Conservation (phyloP, 495 filamentous ascomycete species). For the Neurospora pannonica region DNA sequence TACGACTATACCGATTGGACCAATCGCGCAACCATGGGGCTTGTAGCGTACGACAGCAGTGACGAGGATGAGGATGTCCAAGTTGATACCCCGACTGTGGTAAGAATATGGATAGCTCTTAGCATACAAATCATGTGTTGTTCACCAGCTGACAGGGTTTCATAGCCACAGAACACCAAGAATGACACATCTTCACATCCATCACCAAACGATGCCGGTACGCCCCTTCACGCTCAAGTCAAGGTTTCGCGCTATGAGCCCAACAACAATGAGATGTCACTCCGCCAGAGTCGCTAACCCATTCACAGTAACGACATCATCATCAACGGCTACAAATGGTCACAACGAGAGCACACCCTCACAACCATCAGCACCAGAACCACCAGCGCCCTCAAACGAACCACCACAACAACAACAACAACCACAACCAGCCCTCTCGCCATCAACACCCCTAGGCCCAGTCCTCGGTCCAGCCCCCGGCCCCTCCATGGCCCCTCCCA, state of each 20-base stretch:
- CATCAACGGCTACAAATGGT: neutral
- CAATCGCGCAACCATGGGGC: constrained; percentile 41
- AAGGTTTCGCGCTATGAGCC: neutral
- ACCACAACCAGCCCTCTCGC: neutral
- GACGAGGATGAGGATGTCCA: constrained; percentile 56
- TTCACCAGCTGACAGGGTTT: neutral
- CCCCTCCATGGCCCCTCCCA: constrained; percentile 8
- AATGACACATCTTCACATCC: neutral
- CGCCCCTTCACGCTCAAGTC: neutral
- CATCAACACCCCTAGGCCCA: constrained; percentile 16
- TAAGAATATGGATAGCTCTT: constrained; percentile 1
- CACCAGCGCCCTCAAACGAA: neutral
- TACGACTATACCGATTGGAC: neutral
- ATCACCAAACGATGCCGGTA: constrained; percentile 1
- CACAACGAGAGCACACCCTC: neutral
- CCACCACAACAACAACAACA: neutral
- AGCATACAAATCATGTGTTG: neutral
- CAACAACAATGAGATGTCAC: neutral
- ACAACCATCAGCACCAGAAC: neutral
- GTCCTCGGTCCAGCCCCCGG: constrained; percentile 25
- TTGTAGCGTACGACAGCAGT: constrained; percentile 69
- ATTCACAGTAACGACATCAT: neutral
- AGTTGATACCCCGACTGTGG: constrained; percentile 1
- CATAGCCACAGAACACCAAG: neutral
- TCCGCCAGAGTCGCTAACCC: neutral